Conservation (phyloP, 257 asterid genomes). For the Solanum corneliomulleri region DNA sequence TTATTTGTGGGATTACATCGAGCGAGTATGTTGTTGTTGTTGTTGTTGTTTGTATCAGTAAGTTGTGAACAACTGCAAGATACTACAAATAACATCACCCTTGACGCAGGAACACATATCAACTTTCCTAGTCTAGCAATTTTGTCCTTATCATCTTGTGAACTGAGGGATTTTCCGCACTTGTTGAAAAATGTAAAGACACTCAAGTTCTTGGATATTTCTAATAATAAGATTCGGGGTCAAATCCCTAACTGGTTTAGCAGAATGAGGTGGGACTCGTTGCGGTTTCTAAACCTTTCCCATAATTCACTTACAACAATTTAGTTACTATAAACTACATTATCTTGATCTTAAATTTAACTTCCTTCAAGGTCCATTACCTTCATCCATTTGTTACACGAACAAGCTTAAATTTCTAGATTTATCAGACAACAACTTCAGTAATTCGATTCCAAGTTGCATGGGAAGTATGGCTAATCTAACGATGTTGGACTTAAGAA, state of each 20-base stretch:
- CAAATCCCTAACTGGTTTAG: neutral
- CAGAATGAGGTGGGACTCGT: neutral
- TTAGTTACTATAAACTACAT: accelerated
- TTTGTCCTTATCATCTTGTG: neutral
- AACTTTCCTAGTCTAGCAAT: accelerated
- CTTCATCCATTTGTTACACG: neutral
- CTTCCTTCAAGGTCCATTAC: neutral
- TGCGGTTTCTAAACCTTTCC: neutral
- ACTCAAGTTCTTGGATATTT: neutral
- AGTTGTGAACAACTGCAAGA: neutral
- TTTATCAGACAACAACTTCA: neutral
- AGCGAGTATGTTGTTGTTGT: no score
- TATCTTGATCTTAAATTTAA: neutral
- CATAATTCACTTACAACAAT: neutral
- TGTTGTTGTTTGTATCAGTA: neutral
- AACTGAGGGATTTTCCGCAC: neutral
- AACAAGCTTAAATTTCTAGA: neutral
- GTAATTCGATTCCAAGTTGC: neutral
- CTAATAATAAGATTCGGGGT: neutral
- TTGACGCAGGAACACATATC: neutral
- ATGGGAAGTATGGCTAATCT: neutral
- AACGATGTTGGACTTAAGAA: neutral
- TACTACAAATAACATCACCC: neutral
- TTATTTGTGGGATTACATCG: no score
- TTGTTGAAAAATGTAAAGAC: neutral